Base-by-base conservation (phyloP, 2,329 filamentous ascomycete species). In the Trichophyton rubrum region DNA sequence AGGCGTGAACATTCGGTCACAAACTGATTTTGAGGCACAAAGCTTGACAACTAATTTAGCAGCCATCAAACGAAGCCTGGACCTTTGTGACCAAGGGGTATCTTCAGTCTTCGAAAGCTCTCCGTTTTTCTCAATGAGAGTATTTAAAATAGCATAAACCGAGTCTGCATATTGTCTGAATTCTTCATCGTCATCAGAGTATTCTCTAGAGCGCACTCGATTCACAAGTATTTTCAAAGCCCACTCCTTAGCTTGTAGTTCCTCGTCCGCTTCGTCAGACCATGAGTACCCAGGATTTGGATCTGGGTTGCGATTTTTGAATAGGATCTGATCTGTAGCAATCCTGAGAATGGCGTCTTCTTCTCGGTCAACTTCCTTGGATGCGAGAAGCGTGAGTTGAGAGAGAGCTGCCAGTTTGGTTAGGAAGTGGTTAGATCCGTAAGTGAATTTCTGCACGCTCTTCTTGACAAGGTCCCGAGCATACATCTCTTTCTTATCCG, bases 221-320 rank as follows among this genome's bases (percentile, higher is more conserved):
- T 97, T 97, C 62, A 93, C 89, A 27, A 97, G 79, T 15, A 90
- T 87, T 70, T 87, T 92, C 56, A 97, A 77, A 1, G 91, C 88
- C 77, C 90, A 85, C 61, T 85, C 83, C 73, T 97, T 96, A 20
- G 90, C 87, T 62, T 86, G 82, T 15, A 89, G 86, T 68, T 96
- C 90, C 59, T 92, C 84, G 64, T 95, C 88, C 64, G 90, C 80
- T 61, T 87, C 82, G 13, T 84, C 78, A 15, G 85, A 83, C 87
- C 89, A 92, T 3, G 79, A 78, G 15, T 82, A 82, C 40, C 78
- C 78, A 3, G 82, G 80, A n/a, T 84, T 68, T 15, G 72, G 68
- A 9, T 73, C 65, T 5, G 77, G 78, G 0, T 63, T 56, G 40
- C 86, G 85, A 30, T 87, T 84, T 64, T 86, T 79, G 20, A 89